Conservation (phyloP, 2,329 filamentous ascomycete species). For the Cylindrodendrum hubeiense region DNA sequence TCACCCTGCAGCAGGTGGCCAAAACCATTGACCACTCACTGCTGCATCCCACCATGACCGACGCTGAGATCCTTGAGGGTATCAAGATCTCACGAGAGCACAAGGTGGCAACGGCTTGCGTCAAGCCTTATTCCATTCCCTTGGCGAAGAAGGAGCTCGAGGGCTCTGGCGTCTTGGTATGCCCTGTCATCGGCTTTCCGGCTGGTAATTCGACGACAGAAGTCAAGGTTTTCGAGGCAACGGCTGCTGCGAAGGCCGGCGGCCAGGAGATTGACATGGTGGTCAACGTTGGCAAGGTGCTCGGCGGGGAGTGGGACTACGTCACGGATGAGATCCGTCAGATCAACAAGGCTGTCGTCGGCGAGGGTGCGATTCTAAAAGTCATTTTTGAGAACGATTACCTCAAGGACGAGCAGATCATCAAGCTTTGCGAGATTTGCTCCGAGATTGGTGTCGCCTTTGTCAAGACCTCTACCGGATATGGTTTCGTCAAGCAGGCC, state of each 20-base stretch:
- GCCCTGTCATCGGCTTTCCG: conserved; percentile 72
- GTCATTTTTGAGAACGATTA: conserved; percentile 75
- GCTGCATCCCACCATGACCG: conserved; percentile 72
- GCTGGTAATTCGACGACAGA: conserved; percentile 67
- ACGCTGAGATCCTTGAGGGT: conserved; percentile 63
- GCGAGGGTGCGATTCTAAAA: conserved; percentile 63
- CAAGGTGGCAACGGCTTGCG: conserved; percentile 67
- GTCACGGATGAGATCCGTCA: conserved; percentile 63
- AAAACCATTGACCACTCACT: conserved; percentile 72
- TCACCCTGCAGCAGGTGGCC: conserved; percentile 61
- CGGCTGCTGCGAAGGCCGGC: conserved; percentile 59
- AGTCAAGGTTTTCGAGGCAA: conserved; percentile 67
- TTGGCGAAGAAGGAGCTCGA: conserved; percentile 60
- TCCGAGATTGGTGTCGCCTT: conserved; percentile 64
- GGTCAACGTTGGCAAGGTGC: conserved; percentile 69
- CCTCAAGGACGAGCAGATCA: conserved; percentile 62
- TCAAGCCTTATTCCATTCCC: conserved; percentile 69
- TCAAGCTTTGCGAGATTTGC: conserved; percentile 67
- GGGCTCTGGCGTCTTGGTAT: conserved; percentile 63
- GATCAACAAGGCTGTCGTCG: conserved; percentile 62
- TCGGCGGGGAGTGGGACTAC: conserved; percentile 68
- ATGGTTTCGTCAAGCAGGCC: conserved; percentile 69
- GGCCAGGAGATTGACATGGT: conserved; percentile 72
- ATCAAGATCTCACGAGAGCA: conserved; percentile 61
- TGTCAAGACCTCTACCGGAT: conserved; percentile 72